Evolutionary conservation across 805 yeast genomes (phyloP), one percentile per base, ranked within the genome.

Genomic region (Saccharomycopsis vini): DNA sequence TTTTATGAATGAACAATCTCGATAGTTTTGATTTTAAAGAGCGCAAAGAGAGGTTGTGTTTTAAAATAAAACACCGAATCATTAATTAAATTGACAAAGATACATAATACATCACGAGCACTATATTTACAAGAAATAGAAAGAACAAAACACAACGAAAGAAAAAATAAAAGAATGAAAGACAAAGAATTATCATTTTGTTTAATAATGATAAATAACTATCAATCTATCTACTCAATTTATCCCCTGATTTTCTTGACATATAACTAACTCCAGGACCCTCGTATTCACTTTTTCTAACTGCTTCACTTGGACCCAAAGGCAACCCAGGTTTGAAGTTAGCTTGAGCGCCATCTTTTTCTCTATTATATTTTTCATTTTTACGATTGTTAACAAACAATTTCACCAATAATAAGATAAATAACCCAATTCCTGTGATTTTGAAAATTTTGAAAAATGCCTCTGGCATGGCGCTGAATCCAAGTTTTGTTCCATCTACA

Each of bases 231-330:
- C 7, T 33, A 5, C 9, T 18, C 22, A 48, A 45, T 39, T 53
- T 61, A 54, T 79, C 88, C 49, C 84, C 85, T 13, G 69, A 62
- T 44, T 64, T 72, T 54, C 84, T 67, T n/a, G 77, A 64, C 30
- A 23, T 16, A 44, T 78, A 79, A 39, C 84, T 72, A 43, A 64
- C 64, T 1, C 86, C 85, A 1, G 81, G 68, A 4, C 88, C 90
- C 52, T 79, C 84, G 55, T 71, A 83, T 53, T 72, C 77, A 42
- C 81, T 74, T 50, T 77, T 76, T 49, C 88, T 63, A 36, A 61
- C 54, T 19, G 61, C 63, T 20, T 54, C 55, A 4, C 59, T 56
- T 1, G 62, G 64, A 13, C 62, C 57, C 36, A 58, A 62, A 9
- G 81, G 81, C 42, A 75, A 69, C 1, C 84, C 84, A 1, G 82